phyloP scores from a whole-genome alignment of 768 basidiomycete species.

The Trametes villosa region DNA sequence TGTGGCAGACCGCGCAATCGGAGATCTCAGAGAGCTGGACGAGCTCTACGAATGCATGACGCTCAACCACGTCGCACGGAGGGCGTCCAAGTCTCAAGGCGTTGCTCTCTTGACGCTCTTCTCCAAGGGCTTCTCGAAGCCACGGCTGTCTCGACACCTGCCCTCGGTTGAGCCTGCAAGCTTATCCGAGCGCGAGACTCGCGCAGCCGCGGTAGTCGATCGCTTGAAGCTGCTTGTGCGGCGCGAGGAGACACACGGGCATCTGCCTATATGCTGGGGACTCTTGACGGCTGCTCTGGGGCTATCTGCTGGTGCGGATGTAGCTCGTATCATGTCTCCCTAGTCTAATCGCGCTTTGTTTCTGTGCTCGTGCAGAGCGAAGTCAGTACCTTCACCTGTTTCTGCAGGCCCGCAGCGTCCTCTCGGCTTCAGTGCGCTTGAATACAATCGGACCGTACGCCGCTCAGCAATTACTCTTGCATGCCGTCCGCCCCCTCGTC shows the following conservation, averaged over 20 bases:
- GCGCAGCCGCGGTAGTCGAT: conserved; percentile 53
- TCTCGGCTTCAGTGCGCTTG: conserved; percentile 91
- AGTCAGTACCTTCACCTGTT: conserved; percentile 90
- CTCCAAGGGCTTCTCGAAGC: conserved; percentile 74
- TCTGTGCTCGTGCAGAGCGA: conserved; percentile 55
- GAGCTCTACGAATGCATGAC: conserved; percentile 82
- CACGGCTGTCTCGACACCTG: conserved; percentile 39
- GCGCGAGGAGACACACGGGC: conserved; percentile 69
- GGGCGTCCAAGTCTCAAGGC: conserved; percentile 91
- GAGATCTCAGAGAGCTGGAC: conserved; percentile 60
- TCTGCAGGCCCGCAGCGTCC: conserved; percentile 85
- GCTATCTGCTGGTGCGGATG: conserved; percentile 63
- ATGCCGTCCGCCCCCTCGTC: conserved; percentile 70
- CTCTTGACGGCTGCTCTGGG: conserved; percentile 78
- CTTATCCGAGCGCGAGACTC: conserved; percentile 30
- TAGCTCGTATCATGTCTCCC: background rate
- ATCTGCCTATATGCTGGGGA: conserved; percentile 93
- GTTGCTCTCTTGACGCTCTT: conserved; percentile 90
- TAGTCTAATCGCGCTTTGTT: background rate
- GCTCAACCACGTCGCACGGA: conserved; percentile 84
- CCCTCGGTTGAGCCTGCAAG: conserved; percentile 4
- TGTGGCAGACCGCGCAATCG: conserved; percentile 14
- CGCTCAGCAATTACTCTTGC: conserved; percentile 85
- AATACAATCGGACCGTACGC: conserved; percentile 93
- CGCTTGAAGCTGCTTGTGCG: conserved; percentile 71